Conservation (phyloP, 2,329 filamentous ascomycete genomes). For the Xylariales sp. region DNA sequence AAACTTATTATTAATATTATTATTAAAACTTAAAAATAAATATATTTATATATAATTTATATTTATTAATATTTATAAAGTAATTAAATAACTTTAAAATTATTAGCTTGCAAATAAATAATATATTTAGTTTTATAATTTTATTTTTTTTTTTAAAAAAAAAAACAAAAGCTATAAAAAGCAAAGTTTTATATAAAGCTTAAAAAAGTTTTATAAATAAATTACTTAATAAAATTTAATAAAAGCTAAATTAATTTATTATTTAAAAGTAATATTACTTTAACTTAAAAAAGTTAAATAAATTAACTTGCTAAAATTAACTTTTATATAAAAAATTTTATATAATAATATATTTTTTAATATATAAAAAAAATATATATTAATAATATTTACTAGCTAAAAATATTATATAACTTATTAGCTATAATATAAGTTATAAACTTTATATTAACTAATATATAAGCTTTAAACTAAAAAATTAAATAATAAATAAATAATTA, state of each 20-base stretch:
- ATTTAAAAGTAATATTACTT: neutral
- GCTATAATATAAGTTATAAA: too few relatives aligned
- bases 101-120: slow-evolving; percentile 2
- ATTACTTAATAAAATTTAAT: neutral
- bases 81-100: neutral
- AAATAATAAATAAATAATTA: too few relatives aligned
- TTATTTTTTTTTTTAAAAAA: neutral
- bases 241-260: neutral
- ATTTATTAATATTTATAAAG: neutral
- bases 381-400: too few relatives aligned
- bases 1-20: too few relatives aligned
- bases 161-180: neutral
- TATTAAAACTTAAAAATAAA: neutral
- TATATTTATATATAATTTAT: slow-evolving; percentile 10
- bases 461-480: too few relatives aligned
- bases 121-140: neutral
- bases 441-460: too few relatives aligned
- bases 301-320: too few relatives aligned
- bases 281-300: too few relatives aligned
- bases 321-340: too few relatives aligned
- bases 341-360: too few relatives aligned
- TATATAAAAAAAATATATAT: too few relatives aligned
- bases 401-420: too few relatives aligned
- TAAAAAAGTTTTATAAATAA: neutral
- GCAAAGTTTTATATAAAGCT: neutral